A percentile compares a stretch with the other conserved stretches of the same genome.
Conservation (phyloP, 139 green algal species). For the Prasinococcaceae sp. region DNA sequence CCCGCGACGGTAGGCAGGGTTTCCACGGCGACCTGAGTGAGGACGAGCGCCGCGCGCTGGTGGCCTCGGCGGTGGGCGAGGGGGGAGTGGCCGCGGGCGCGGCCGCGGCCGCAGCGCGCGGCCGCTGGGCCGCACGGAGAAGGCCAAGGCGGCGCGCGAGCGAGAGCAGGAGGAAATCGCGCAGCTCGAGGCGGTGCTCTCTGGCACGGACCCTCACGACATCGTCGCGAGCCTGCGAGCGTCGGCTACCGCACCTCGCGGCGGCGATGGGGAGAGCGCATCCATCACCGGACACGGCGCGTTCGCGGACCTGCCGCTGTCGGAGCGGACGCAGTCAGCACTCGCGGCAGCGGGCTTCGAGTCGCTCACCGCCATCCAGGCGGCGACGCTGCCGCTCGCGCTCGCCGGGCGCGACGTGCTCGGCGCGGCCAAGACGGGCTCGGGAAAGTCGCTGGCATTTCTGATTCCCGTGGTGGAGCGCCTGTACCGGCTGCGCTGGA, state of each 20-base stretch:
- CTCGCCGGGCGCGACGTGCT: conserved; percentile 80
- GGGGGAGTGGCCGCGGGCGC: too few species aligned
- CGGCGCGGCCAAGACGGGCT: conserved; percentile 94
- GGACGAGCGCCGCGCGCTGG: too few species aligned
- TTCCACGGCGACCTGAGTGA: too few species aligned
- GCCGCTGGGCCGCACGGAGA: too few species aligned
- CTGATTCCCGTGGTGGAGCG: conserved; percentile 83
- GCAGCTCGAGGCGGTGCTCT: conserved; percentile 12
- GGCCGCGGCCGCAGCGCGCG: too few species aligned
- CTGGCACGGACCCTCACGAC: conserved; percentile 15
- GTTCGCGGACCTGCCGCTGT: conserved; percentile 25
- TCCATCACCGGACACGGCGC: neutral
- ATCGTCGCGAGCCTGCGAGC: too few species aligned
- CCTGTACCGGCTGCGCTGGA: conserved; percentile 75
- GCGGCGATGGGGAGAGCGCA: neutral
- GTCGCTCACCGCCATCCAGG: conserved; percentile 78
- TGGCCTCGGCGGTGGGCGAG: too few species aligned
- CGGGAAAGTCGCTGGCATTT: conserved; percentile 91
- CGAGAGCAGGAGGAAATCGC: conserved; percentile 12
- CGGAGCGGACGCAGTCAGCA: conserved; percentile 8
- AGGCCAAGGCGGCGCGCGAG: too few species aligned
- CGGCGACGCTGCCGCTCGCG: conserved; percentile 75
- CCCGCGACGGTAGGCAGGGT: too few species aligned
- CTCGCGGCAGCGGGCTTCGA: conserved; percentile 2
- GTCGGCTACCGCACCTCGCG: too few species aligned